Conservation (phyloP, 192 early-diverging fungal species). For the Globomyces pollinis-pini region DNA sequence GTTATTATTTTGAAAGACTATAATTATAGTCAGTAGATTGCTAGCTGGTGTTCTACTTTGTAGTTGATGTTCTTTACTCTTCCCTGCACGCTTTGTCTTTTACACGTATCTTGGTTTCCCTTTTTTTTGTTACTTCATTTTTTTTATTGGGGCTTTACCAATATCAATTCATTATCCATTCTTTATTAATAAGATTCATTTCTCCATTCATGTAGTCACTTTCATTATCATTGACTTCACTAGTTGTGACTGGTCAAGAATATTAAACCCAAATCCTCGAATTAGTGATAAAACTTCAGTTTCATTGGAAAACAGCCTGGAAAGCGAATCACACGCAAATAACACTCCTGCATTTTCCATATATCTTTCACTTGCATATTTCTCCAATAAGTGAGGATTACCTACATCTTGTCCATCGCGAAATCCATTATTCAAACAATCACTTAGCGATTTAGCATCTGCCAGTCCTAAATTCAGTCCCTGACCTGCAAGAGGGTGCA, state of each 20-base stretch:
- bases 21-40: too few species aligned
- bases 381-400: slow-evolving; percentile 49
- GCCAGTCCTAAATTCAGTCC: slow-evolving; percentile 89
- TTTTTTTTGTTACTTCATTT: too few species aligned
- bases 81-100: too few species aligned
- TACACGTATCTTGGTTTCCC: too few species aligned
- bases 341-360: slow-evolving; percentile 77
- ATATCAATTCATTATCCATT: too few species aligned
- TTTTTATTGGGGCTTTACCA: too few species aligned
- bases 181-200: neutral
- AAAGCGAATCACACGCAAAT: slow-evolving; percentile 70
- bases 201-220: slow-evolving; percentile 3
- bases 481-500: slow-evolving; percentile 95
- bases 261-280: slow-evolving; percentile 65
- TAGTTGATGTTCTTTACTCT: too few species aligned
- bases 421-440: slow-evolving; percentile 56
- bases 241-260: slow-evolving; percentile 54
- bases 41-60: too few species aligned
- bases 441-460: slow-evolving; percentile 67
- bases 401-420: slow-evolving; percentile 68
- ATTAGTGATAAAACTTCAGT: slow-evolving; percentile 51
- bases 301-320: slow-evolving; percentile 67
- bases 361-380: slow-evolving; percentile 80
- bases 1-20: too few species aligned
- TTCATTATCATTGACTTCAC: slow-evolving; percentile 47